Conservation (phyloP, 2,329 filamentous ascomycete genomes). For the Aspergillus candidus region DNA sequence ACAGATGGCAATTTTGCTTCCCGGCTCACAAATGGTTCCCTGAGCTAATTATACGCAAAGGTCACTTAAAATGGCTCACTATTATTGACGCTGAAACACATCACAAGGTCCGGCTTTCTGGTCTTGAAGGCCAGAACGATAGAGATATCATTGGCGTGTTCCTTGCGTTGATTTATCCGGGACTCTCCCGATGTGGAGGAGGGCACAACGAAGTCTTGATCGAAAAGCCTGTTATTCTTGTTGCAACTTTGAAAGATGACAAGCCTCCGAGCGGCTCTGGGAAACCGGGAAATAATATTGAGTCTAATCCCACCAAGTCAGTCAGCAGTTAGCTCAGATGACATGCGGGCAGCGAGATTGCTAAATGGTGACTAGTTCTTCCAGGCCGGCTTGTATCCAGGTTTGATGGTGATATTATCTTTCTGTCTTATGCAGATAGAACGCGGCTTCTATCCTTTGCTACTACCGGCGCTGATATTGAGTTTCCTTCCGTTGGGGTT, state of each 20-base stretch:
- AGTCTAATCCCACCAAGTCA: too few relatives aligned
- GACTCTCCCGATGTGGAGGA: background rate
- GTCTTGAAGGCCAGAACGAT: background rate
- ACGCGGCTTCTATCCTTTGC: too few relatives aligned
- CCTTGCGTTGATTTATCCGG: conserved; percentile 3
- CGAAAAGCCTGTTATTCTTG: conserved; percentile 3
- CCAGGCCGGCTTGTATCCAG: too few relatives aligned
- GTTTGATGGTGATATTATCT: too few relatives aligned
- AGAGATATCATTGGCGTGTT: background rate
- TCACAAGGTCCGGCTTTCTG: background rate
- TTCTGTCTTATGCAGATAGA: too few relatives aligned
- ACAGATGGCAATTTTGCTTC: conserved; percentile 1
- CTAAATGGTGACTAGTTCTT: too few relatives aligned
- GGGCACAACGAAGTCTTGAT: background rate
- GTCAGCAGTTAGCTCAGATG: too few relatives aligned
- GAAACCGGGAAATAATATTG: too few relatives aligned
- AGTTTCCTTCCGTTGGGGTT: background rate
- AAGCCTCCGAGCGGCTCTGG: too few relatives aligned
- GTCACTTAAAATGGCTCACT: background rate
- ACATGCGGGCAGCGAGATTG: too few relatives aligned
- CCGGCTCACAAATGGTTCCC: background rate
- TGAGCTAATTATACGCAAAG: background rate
- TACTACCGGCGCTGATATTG: too few relatives aligned
- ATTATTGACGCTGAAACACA: conserved; percentile 4
- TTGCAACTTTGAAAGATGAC: background rate